These are phyloP conservation scores for Sporothrix protearum DNA, from an alignment of 2,329 filamentous ascomycete species.

Conservation along the genomic window DNA sequence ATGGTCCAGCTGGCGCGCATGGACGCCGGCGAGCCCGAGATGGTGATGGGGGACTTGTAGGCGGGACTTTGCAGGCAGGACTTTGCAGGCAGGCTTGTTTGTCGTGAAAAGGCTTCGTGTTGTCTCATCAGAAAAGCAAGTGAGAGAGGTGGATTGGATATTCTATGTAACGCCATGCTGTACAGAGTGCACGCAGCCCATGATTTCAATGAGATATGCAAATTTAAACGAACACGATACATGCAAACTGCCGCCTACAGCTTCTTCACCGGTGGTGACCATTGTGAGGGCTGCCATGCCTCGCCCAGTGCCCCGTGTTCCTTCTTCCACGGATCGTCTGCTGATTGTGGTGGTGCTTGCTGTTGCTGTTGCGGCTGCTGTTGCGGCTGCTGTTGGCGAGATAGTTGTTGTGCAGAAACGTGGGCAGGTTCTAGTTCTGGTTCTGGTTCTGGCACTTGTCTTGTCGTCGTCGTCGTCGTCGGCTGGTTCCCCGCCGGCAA, in stretches of 20 bases:
- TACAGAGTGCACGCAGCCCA: slow-evolving; percentile 1
- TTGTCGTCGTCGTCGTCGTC: too few species aligned
- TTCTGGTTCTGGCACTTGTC: background rate
- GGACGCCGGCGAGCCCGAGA: slow-evolving; percentile 24
- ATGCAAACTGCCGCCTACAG: slow-evolving; percentile 29
- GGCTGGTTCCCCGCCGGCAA: background rate
- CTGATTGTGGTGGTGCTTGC: slow-evolving; percentile 13
- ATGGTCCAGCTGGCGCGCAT: slow-evolving; percentile 39
- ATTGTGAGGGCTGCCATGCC: slow-evolving; percentile 64
- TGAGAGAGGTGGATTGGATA: background rate
- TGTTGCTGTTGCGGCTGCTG: too few species aligned
- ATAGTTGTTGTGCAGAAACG: background rate
- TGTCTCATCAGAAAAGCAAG: too few species aligned
- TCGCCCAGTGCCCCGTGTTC: slow-evolving; percentile 56
- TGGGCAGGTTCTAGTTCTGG: slow-evolving; percentile 14
- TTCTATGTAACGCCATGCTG: slow-evolving; percentile 3
- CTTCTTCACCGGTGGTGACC: slow-evolving; percentile 43
- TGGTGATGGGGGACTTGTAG: background rate
- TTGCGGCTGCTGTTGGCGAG: background rate
- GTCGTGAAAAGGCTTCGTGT: too few species aligned
- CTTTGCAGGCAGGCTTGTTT: too few species aligned
- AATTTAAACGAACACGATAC: background rate
- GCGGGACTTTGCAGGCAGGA: too few species aligned
- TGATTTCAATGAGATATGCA: background rate
- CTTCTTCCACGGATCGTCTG: slow-evolving; percentile 56